Percentiles rank a stretch among this genome's conserved stretches.
Conservation (phyloP, 2,329 filamentous ascomycete species). For the Epichloe hybrida region DNA sequence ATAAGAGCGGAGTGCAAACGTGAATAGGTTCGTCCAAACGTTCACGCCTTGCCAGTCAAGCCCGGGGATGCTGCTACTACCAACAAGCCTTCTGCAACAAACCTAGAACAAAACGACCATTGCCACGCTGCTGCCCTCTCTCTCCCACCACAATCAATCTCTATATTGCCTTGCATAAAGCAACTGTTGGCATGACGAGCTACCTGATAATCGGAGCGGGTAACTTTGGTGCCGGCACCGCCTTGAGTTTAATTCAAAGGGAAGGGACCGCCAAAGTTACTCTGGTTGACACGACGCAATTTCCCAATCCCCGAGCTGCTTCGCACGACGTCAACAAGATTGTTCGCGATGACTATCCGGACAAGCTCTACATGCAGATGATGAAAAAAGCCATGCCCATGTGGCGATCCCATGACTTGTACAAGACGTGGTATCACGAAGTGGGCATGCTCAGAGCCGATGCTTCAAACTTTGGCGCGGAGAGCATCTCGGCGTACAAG, state of each 20-base stretch:
- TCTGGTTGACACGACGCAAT: constrained; percentile 23
- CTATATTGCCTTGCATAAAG: neutral
- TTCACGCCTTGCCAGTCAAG: neutral
- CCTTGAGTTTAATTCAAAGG: constrained; percentile 20
- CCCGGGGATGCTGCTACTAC: neutral
- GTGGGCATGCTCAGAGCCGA: constrained; percentile 39
- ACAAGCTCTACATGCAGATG: constrained; percentile 26
- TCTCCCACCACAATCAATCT: too few relatives aligned
- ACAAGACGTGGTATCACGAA: constrained; percentile 39
- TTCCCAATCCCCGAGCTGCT: constrained; percentile 26
- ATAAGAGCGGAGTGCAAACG: neutral
- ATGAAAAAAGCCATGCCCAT: constrained; percentile 27
- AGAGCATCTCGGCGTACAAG: constrained; percentile 27
- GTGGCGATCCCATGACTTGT: constrained; percentile 33
- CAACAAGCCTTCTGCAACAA: too few relatives aligned
- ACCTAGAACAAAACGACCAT: too few relatives aligned
- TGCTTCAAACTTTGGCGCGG: constrained; percentile 27
- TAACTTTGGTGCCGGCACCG: constrained; percentile 31
- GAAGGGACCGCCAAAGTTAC: constrained; percentile 17
- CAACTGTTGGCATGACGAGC: constrained; percentile 5
- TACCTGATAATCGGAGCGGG: constrained; percentile 28
- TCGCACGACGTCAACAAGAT: constrained; percentile 35
- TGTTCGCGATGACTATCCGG: constrained; percentile 28
- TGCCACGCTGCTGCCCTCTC: too few relatives aligned
- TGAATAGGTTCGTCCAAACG: neutral